Evolutionary conservation across 2,329 filamentous ascomycete genomes (phyloP), one percentile per base, ranked within the genome.

Genomic region (Ascochyta rabiei): DNA sequence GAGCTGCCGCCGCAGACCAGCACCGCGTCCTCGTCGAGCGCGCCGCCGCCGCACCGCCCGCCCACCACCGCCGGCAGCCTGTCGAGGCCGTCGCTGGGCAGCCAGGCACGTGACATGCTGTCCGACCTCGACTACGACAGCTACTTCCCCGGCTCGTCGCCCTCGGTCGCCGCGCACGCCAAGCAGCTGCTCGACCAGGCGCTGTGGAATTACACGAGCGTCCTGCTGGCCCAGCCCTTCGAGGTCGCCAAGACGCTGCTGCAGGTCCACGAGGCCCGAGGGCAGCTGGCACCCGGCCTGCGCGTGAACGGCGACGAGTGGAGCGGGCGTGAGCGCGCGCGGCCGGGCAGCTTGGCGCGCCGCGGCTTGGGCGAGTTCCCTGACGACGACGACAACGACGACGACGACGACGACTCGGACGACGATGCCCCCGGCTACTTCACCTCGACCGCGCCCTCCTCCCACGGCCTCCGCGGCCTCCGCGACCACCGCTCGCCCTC

Each of bases 191-290:
- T 96, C 42, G 92, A 98, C 72, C 88, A 93, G 73, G 85, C 95
- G 61, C 73, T 96, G 75, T 96, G 93, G 87, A 93, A 95, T 72
- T 99, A 99, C 78, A 89, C 88, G 13, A 91, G 89, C 53, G 88
- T 96, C 21, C 76, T 98, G 69, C 87, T 96, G 72, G 89, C 91
- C 48, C 95, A 99, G 77, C 95, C 95, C 13, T 98, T 99, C 75
- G 95, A 98, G 80, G 93, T 97, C 53, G 92, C 93, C 70, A 98
- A 97, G 82, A 95, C 89, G 13, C 85, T 98, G 51, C 79, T 99
- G 65, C 95, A 99, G 77, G 86, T 92, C 46, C 86, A 85, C 60
- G 77, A 84, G 47, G 79, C 79, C 33, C 73, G 75, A 9, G 75
- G 64, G 3, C 69, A 73, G 51, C 53, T 57, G 3, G 54, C 71